These are phyloP conservation scores for Kalaharituber pfeilii DNA, from an alignment of 2,329 filamentous ascomycete species.

Conservation along the genomic window DNA sequence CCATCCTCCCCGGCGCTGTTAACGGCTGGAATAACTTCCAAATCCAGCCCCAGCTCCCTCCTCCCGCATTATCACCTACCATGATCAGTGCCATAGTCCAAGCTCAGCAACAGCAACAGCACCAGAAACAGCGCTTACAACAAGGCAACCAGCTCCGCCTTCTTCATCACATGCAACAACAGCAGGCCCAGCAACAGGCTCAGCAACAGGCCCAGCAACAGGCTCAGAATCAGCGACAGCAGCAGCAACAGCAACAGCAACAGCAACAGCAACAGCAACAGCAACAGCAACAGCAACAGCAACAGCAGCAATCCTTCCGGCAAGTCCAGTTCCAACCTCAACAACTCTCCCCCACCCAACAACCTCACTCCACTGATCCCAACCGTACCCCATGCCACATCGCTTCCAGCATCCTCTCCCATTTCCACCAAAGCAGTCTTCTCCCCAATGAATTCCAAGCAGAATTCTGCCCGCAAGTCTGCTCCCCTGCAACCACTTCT, in stretches of 20 bases:
- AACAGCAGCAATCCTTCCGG: constrained; percentile 1
- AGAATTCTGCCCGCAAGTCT: constrained; percentile 9
- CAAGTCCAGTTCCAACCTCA: constrained; percentile 1
- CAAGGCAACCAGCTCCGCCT: background rate
- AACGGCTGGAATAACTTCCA: background rate
- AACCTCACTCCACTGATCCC: constrained; percentile 2
- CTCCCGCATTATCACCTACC: background rate
- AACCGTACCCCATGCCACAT: constrained; percentile 10
- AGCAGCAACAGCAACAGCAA: constrained; percentile 3
- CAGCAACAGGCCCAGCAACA: constrained; percentile 6
- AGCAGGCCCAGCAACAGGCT: constrained; percentile 4
- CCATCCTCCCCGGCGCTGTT: background rate
- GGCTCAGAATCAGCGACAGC: constrained; percentile 1
- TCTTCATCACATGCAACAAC: constrained; percentile 5
- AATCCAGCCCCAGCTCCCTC: background rate
- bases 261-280: constrained; percentile 1
- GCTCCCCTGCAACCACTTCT: background rate
- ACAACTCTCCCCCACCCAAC: constrained; percentile 7
- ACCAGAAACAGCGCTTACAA: constrained; percentile 3
- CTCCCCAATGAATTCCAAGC: background rate
- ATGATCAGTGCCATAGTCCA: background rate
- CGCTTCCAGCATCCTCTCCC: constrained; percentile 10
- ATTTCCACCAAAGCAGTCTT: constrained; percentile 9
- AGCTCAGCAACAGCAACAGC: background rate
- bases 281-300: background rate